A percentile compares a stretch with the other conserved stretches of the same genome.
phyloP scores from a whole-genome alignment of 768 basidiomycete species.

The Daedalea quercina region DNA sequence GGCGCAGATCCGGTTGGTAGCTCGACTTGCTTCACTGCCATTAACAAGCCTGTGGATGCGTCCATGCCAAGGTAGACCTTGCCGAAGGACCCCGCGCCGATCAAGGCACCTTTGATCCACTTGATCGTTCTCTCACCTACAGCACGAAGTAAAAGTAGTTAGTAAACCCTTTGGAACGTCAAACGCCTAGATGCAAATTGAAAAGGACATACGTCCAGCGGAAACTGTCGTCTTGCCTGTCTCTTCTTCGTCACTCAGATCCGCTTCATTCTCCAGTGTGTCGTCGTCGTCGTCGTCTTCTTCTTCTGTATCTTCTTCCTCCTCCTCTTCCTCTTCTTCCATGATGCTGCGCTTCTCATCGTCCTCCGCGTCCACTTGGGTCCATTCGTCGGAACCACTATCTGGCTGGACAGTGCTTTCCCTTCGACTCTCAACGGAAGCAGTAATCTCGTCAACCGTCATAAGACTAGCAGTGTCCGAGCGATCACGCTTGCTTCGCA shows the following conservation, averaged over 20 bases:
- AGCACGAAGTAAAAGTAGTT: conserved; percentile 1
- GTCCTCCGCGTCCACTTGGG: conserved; percentile 56
- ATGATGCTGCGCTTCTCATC: conserved; percentile 26
- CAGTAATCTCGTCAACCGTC: conserved; percentile 97
- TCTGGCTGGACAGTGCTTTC: conserved; percentile 43
- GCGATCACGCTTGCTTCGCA: conserved; percentile 74
- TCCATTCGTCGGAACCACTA: conserved; percentile 58
- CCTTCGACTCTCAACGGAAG: conserved; percentile 78
- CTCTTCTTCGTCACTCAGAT: conserved; percentile 41
- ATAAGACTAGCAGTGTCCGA: conserved; percentile 88
- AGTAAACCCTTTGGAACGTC: conserved; percentile 1
- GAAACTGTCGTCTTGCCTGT: conserved; percentile 48
- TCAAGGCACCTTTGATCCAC: conserved; percentile 96
- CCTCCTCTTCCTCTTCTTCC: conserved; percentile 40
- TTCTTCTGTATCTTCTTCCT: conserved; percentile 37
- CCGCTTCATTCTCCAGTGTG: conserved; percentile 31
- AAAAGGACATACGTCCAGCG: conserved; percentile 37
- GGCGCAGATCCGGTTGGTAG: conserved; percentile 76
- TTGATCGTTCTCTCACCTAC: conserved; percentile 60
- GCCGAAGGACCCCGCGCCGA: conserved; percentile 92
- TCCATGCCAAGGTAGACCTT: conserved; percentile 97
- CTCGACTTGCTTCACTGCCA: conserved; percentile 98
- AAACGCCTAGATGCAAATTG: not conserved
- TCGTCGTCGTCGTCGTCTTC: too few species aligned
- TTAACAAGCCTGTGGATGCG: conserved; percentile 79